Percentiles rank a stretch among this genome's conserved stretches.
Conservation (phyloP, 1,284 basidiomycete species). For the Sanghuangporus baumii region DNA sequence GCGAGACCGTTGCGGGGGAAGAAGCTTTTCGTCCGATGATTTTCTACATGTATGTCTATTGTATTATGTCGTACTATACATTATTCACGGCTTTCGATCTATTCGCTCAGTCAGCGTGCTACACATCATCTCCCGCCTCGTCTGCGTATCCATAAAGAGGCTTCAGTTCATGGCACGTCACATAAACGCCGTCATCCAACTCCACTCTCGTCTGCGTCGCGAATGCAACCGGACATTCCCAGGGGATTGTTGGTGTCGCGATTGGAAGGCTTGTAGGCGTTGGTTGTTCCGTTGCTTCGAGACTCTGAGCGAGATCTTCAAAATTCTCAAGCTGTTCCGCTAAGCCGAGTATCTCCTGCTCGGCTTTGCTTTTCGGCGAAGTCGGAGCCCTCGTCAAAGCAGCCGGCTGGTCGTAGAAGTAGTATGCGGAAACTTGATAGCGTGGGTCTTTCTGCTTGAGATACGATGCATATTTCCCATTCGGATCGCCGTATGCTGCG, state of each 20-base stretch:
- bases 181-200: conserved; percentile 44
- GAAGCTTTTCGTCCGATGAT: conserved; percentile 56
- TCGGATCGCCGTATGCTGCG: conserved; percentile 52
- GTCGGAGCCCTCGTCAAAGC: conserved; percentile 26
- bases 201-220: conserved; percentile 29
- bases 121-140: background rate
- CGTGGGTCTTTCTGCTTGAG: conserved; percentile 27
- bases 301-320: background rate
- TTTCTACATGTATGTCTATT: conserved; percentile 4
- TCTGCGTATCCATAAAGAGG: conserved; percentile 31
- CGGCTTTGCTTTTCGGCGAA: conserved; percentile 1
- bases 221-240: conserved; percentile 42
- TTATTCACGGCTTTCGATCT: background rate
- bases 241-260: conserved; percentile 20
- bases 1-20: conserved; percentile 63
- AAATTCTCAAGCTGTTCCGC: background rate
- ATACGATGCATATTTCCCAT: conserved; percentile 45
- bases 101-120: background rate
- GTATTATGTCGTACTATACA: background rate
- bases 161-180: conserved; percentile 40
- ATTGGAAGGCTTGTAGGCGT: conserved; percentile 4
- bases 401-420: conserved; percentile 45
- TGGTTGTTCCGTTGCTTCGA: background rate
- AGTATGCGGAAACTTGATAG: conserved; percentile 40
- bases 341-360: conserved; percentile 2